phyloP scores from a whole-genome alignment of 257 asterid species.

The Rubia yunnanensis region DNA sequence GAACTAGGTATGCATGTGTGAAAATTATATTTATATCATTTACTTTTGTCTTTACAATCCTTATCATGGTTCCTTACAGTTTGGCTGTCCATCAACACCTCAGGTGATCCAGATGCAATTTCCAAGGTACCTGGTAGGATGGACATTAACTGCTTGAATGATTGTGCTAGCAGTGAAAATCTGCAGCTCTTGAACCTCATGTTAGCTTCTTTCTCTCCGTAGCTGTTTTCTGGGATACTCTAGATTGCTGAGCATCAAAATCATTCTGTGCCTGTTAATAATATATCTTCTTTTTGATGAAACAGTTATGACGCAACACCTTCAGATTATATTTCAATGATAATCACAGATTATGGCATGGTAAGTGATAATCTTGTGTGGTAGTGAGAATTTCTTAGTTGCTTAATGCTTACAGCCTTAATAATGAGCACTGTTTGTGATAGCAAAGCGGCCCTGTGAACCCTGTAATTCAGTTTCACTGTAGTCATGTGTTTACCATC shows the following conservation, averaged over 20 bases:
- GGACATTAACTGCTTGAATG: conserved; percentile 46
- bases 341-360: conserved; percentile 88
- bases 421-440: background rate
- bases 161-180: conserved; percentile 45
- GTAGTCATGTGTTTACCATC: background rate
- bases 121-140: conserved; percentile 60
- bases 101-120: conserved; percentile 69
- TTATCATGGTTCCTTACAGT: conserved; percentile 10
- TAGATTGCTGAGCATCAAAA: background rate
- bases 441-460: too few relatives aligned
- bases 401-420: background rate
- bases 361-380: conserved; percentile 31
- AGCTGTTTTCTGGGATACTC: background rate
- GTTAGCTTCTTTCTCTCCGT: conserved; percentile 35
- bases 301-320: conserved; percentile 85
- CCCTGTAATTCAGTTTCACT: background rate
- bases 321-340: conserved; percentile 73
- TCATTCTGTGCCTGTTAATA: conserved; percentile 16
- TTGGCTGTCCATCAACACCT: conserved; percentile 1
- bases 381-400: background rate
- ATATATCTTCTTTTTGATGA: background rate
- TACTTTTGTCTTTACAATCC: background rate
- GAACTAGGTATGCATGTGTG: conserved; percentile 55
- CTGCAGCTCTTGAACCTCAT: conserved; percentile 68
- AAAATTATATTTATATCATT: background rate